Evolutionary conservation across 805 yeast genomes (phyloP).

Genomic region (Candida broadrunensis): DNA sequence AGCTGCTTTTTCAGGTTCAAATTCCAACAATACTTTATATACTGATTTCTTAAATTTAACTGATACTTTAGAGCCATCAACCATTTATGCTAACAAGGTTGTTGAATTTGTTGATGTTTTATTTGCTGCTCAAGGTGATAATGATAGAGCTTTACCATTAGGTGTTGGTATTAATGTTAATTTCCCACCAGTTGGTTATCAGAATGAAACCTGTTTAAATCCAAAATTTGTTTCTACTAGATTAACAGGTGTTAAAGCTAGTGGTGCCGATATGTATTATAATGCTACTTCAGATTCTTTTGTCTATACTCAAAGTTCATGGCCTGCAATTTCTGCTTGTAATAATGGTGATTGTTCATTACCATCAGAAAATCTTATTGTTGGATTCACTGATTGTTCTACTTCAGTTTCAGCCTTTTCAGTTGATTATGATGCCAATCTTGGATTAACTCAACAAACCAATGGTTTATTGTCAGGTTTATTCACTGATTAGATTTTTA

Average conservation of each 20-base stretch:
- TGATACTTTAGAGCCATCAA: conserved; percentile 38
- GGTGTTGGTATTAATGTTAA: conserved; percentile 49
- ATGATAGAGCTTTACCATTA: conserved; percentile 36
- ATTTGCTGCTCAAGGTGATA: conserved; percentile 35
- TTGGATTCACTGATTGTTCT: conserved; percentile 34
- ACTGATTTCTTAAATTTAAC: conserved; percentile 40
- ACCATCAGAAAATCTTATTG: conserved; percentile 39
- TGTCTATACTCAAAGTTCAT: conserved; percentile 9
- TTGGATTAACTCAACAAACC: conserved; percentile 13
- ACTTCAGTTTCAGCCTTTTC: conserved; percentile 46
- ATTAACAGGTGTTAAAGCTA: conserved; percentile 40
- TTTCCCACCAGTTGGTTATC: conserved; percentile 43
- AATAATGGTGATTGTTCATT: conserved; percentile 41
- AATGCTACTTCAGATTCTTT: conserved; percentile 38
- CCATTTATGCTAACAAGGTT: conserved; percentile 43
- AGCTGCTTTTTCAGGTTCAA: conserved; percentile 51
- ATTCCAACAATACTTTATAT: conserved; percentile 47
- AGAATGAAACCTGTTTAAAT: conserved; percentile 38
- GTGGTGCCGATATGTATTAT: conserved; percentile 29
- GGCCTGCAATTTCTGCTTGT: conserved; percentile 23
- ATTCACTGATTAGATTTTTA: background rate
- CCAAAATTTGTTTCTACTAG: conserved; percentile 46
- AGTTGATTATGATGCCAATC: conserved; percentile 43
- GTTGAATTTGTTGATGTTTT: conserved; percentile 37
- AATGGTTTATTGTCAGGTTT: conserved; percentile 12